phyloP scores from a whole-genome alignment of 1,139 yeast species.

The Pichia sp. region DNA sequence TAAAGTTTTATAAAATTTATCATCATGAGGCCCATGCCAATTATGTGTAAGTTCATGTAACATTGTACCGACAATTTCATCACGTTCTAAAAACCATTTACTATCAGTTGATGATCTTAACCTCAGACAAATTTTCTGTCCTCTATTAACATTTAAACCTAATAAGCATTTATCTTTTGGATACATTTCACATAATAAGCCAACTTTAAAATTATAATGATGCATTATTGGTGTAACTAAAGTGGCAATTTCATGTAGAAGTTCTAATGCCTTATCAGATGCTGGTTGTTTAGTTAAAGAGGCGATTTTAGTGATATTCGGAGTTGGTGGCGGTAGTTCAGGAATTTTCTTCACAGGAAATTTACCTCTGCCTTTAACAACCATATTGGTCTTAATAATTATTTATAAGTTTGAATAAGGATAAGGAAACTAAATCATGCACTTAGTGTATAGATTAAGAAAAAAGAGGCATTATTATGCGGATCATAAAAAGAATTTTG shows the following conservation, averaged over 20 bases:
- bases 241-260: slow-evolving; percentile 56
- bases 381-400: slow-evolving; percentile 13
- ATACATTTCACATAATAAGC: slow-evolving; percentile 70
- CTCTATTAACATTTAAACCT: slow-evolving; percentile 85
- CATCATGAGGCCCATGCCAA: slow-evolving; percentile 73
- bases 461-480: too few relatives aligned
- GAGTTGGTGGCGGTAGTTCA: slow-evolving; percentile 38
- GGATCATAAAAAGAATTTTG: too few relatives aligned
- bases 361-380: slow-evolving; percentile 19
- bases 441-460: too few relatives aligned
- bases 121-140: slow-evolving; percentile 67
- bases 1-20: slow-evolving; percentile 55
- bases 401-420: slow-evolving; percentile 19
- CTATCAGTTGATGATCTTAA: slow-evolving; percentile 57
- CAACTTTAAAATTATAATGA: slow-evolving; percentile 59
- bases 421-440: too few relatives aligned
- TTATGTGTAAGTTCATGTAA: slow-evolving; percentile 88
- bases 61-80: slow-evolving; percentile 75
- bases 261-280: slow-evolving; percentile 49
- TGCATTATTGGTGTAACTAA: slow-evolving; percentile 72
- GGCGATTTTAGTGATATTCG: slow-evolving; percentile 47
- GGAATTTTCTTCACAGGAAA: slow-evolving; percentile 16
- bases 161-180: slow-evolving; percentile 62
- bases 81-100: slow-evolving; percentile 54
- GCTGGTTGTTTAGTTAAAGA: slow-evolving; percentile 49